phyloP scores from a whole-genome alignment of 1,139 yeast species.

The Saccharomycopsis hybrid region DNA sequence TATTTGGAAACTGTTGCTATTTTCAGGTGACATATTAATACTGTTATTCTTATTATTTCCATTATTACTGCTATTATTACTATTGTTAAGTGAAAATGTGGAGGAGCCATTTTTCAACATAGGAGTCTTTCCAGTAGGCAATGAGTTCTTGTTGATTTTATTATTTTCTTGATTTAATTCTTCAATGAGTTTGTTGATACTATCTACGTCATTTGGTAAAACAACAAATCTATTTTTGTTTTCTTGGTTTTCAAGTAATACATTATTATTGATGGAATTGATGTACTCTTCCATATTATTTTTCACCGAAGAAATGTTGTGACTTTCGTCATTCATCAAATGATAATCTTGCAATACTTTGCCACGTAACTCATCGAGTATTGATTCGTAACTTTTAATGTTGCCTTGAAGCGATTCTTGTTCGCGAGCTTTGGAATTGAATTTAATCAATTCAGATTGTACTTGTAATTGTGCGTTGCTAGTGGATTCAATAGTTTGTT shows the following conservation, averaged over 20 bases:
- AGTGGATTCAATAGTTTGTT: constrained; percentile 3
- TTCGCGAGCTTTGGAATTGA: no score
- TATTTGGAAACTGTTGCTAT: no score
- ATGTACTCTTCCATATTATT: not conserved
- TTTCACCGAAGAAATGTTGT: constrained; percentile 23
- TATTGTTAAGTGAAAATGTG: not conserved
- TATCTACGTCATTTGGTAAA: constrained; percentile 21
- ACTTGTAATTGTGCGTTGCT: constrained; percentile 4
- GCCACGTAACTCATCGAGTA: constrained; percentile 23
- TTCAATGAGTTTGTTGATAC: constrained; percentile 23
- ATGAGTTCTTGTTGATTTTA: constrained; percentile 23
- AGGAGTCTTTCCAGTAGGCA: constrained; percentile 29
- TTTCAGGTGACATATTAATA: no score
- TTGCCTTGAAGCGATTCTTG: no score
- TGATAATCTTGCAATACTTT: constrained; percentile 21
- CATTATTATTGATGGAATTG: constrained; percentile 1
- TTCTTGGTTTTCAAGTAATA: constrained; percentile 20
- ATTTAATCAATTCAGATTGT: constrained; percentile 5
- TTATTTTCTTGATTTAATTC: constrained; percentile 25
- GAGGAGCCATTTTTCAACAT: constrained; percentile 2
- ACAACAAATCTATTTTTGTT: no score
- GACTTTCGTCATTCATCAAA: constrained; percentile 26
- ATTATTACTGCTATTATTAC: not conserved
- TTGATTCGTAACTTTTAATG: no score
- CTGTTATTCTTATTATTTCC: not conserved